Conservation (phyloP, 148 eudicot species). For the Fagopyrum homotropicum region DNA sequence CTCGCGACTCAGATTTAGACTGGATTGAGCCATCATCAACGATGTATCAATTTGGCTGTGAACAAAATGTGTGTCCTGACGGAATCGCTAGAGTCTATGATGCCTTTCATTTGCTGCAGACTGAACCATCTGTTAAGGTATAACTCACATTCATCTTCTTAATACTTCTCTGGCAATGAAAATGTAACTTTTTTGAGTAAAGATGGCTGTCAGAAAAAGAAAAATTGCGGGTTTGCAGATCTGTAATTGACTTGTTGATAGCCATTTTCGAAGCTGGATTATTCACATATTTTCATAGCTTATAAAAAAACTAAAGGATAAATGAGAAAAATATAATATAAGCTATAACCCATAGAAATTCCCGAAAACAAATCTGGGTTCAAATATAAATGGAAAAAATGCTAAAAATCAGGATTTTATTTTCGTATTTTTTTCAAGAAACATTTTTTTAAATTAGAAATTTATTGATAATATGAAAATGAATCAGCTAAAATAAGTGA, state of each 20-base stretch:
- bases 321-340: no score
- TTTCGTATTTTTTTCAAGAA: no score
- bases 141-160: neutral
- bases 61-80: slow-evolving; percentile 21
- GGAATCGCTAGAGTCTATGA: slow-evolving; percentile 30
- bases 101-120: slow-evolving; percentile 38
- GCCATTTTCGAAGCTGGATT: neutral
- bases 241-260: neutral
- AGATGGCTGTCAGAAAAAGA: neutral
- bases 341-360: neutral
- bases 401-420: no score
- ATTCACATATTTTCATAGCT: neutral
- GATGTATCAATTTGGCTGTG: slow-evolving; percentile 18
- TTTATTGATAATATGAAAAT: no score
- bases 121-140: slow-evolving; percentile 40
- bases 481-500: no score
- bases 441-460: no score
- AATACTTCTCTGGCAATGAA: neutral
- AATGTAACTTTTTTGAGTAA: neutral
- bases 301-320: no score
- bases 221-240: neutral
- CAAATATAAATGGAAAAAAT: no score
- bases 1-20: slow-evolving; percentile 38
- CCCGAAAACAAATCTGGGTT: neutral
- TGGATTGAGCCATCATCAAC: slow-evolving; percentile 61